These are phyloP conservation scores for Trapa incisa DNA, from an alignment of 345 rosid species.

Conservation along the genomic window DNA sequence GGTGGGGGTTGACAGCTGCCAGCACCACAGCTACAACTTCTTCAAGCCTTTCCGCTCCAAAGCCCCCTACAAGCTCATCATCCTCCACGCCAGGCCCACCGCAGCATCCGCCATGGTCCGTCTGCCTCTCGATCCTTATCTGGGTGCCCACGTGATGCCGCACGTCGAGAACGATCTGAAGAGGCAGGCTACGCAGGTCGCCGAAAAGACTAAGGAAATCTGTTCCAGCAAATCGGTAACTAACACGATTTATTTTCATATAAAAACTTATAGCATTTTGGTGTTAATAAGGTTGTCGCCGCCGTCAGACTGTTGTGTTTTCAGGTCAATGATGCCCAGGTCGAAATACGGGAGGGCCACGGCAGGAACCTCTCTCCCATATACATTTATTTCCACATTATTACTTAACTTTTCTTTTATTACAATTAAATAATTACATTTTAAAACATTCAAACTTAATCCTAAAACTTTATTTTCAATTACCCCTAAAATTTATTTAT, in stretches of 20 bases:
- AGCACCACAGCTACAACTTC: slow-evolving; percentile 37
- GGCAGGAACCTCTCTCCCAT: slow-evolving; percentile 2
- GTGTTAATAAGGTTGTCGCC: too few species aligned
- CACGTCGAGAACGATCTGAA: slow-evolving; percentile 58
- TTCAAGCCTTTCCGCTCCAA: slow-evolving; percentile 21
- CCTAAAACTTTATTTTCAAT: too few species aligned
- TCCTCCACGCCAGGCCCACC: slow-evolving; percentile 35
- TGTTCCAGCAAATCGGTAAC: slow-evolving; percentile 51
- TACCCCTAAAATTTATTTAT: too few species aligned
- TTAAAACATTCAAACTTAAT: too few species aligned
- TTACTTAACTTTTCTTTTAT: too few species aligned
- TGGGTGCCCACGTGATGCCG: slow-evolving; percentile 41
- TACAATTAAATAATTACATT: too few species aligned
- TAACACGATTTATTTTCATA: too few species aligned
- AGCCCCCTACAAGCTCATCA: slow-evolving; percentile 32
- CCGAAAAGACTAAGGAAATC: slow-evolving; percentile 47
- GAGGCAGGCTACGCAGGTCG: slow-evolving; percentile 47
- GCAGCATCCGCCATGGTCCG: slow-evolving; percentile 13
- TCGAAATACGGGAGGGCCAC: not conserved
- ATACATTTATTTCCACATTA: too few species aligned
- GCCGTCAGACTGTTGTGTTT: too few species aligned
- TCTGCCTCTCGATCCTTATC: too few species aligned
- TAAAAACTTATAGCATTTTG: too few species aligned
- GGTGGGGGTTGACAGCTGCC: slow-evolving; percentile 40
- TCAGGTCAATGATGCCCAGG: not conserved